Evolutionary conservation across 179 eudicot genomes (phyloP).

Genomic region (Pouteria campechiana): DNA sequence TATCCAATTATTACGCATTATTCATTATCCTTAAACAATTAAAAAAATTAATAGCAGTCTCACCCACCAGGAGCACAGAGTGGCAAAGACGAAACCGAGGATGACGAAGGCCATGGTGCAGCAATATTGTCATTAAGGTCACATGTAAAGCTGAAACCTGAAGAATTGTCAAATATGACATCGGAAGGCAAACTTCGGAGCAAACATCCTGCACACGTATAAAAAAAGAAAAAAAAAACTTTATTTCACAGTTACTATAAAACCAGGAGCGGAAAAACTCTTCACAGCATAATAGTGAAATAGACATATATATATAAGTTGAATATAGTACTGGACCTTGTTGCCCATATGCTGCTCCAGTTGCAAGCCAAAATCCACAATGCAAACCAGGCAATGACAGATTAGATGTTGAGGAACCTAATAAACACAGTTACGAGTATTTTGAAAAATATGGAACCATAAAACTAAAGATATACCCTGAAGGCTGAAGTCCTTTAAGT

Average conservation of each 20-base stretch:
- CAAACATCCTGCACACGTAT: constrained; percentile 61
- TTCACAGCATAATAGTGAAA: background rate
- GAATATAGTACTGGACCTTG: constrained; percentile 42
- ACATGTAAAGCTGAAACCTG: constrained; percentile 84
- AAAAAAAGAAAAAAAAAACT: background rate
- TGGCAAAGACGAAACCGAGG: constrained; percentile 76
- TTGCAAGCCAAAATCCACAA: constrained; percentile 9
- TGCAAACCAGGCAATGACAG: constrained; percentile 2
- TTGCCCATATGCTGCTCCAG: constrained; percentile 68
- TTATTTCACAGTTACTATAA: background rate
- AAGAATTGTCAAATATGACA: constrained; percentile 58
- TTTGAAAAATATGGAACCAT: background rate
- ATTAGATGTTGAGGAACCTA: too few species aligned
- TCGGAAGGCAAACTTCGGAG: constrained; percentile 89
- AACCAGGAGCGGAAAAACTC: background rate
- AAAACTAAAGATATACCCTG: constrained; percentile 38
- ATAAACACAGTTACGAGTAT: constrained; percentile 1
- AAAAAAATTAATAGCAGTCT: too few species aligned
- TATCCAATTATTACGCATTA: too few species aligned
- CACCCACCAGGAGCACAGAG: constrained; percentile 74
- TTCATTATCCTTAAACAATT: too few species aligned
- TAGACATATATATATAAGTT: background rate
- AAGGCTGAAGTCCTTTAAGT: constrained; percentile 82
- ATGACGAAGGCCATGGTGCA: constrained; percentile 97
- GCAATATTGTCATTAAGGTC: constrained; percentile 88